These are phyloP conservation scores for Aspergillus leporis DNA, from an alignment of 495 filamentous ascomycete species.

Conservation along the genomic window DNA sequence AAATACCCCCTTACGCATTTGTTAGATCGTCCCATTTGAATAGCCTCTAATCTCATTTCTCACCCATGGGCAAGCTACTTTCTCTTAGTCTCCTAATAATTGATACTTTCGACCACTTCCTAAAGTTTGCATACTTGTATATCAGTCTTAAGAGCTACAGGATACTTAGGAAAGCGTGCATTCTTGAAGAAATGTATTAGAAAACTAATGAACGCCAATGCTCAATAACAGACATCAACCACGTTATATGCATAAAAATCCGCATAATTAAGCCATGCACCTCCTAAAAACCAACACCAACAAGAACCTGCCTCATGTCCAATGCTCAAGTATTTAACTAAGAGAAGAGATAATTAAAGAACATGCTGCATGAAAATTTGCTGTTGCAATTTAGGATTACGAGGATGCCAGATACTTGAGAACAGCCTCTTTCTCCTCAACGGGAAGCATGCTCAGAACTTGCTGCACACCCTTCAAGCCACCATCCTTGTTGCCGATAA, in stretches of 20 bases:
- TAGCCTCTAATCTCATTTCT: background rate
- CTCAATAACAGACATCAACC: slow-evolving; percentile 8
- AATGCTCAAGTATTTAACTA: background rate
- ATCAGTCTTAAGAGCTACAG: background rate
- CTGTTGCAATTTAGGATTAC: slow-evolving; percentile 27
- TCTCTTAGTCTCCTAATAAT: too few species aligned
- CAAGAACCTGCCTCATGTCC: background rate
- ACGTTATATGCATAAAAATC: slow-evolving; percentile 12
- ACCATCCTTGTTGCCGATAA: slow-evolving; percentile 72
- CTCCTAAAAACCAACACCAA: slow-evolving; percentile 1
- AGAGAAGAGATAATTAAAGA: slow-evolving; percentile 15
- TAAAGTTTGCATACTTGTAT: background rate
- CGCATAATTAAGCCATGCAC: slow-evolving; percentile 11
- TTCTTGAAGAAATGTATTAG: background rate
- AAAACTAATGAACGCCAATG: slow-evolving; percentile 4
- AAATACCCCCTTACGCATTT: slow-evolving; percentile 17
- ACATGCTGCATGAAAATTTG: slow-evolving; percentile 14
- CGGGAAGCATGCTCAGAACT: slow-evolving; percentile 79
- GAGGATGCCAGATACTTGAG: slow-evolving; percentile 64
- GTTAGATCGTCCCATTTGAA: background rate
- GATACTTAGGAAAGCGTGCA: background rate
- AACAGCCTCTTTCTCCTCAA: slow-evolving; percentile 82
- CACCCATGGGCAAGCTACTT: background rate
- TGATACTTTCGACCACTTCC: too few species aligned
- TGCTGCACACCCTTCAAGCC: slow-evolving; percentile 87